These are phyloP conservation scores for Lycium barbarum DNA, from an alignment of 257 asterid genomes.

Conservation along the genomic window DNA sequence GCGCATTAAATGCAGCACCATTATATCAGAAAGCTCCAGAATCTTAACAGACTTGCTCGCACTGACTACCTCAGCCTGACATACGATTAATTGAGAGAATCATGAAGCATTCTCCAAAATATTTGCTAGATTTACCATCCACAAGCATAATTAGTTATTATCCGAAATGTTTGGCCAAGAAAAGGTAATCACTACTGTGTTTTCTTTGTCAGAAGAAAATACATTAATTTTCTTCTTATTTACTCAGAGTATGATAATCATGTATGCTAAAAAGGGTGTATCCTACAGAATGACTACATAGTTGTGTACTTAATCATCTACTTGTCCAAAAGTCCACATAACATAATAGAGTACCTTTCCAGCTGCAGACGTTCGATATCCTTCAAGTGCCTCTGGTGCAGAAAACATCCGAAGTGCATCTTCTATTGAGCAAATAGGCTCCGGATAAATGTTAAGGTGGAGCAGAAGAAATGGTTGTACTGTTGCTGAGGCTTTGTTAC, in stretches of 20 bases:
- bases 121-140: slow-evolving; percentile 4
- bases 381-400: slow-evolving; percentile 86
- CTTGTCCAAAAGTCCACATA: background rate
- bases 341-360: slow-evolving; percentile 58
- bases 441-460: slow-evolving; percentile 81
- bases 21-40: slow-evolving; percentile 69
- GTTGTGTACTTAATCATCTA: slow-evolving; percentile 12
- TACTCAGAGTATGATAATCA: slow-evolving; percentile 4
- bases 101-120: background rate
- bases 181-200: background rate
- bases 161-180: background rate
- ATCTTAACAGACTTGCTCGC: slow-evolving; percentile 81
- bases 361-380: slow-evolving; percentile 65
- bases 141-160: background rate
- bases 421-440: slow-evolving; percentile 65
- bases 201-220: slow-evolving; percentile 4
- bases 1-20: slow-evolving; percentile 86
- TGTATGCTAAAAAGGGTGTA: background rate
- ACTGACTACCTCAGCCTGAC: slow-evolving; percentile 77
- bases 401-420: slow-evolving; percentile 78
- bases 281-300: background rate
- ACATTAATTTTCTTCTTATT: background rate
- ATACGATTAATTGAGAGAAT: slow-evolving; percentile 12
- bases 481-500: slow-evolving; percentile 76
- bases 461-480: slow-evolving; percentile 86